Base-by-base conservation (phyloP, 345 rosid genomes). In the Nasturtium officinale region DNA sequence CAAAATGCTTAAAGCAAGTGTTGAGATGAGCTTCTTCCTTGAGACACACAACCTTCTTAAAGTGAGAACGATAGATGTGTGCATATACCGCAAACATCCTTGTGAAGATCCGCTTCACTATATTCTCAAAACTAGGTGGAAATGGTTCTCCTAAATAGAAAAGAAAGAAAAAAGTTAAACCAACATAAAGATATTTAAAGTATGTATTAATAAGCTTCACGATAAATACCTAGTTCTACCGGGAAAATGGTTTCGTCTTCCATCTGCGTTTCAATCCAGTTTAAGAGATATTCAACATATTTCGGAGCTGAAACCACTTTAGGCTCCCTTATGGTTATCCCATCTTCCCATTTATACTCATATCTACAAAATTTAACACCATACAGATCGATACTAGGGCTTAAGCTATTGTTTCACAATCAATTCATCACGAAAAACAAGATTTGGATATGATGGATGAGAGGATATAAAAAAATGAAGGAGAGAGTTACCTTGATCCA, bases 341-440 rank as follows among this genome's bases (percentile, higher is more conserved):
- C 97, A 84, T 93, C 97, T 12, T 90, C 96, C 98, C 96, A 90
- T 80, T 91, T 80, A 71, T 90, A 90, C 65, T 89, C 98, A 25
- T 93, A 89, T 78, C 98, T n/a, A n/a, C n/a, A n/a, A n/a, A n/a
- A n/a, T n/a, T n/a, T 93, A 82, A 52, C 68, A 55, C 38, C 23
- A 55, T 21, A n/a, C n/a, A 55, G 4, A 30, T 16, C 7, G 23
- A 30, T 30, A 30, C 61, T n/a, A 8, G n/a, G 5, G 21, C 40
- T 55, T 9, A 29, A 52, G 13, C 57, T 52, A 23, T 16, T 9
- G 26, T 18, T 48, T 50, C 29, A 10, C 10, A 29, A 9, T 2
- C 8, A 25, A 5, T 6, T n/a, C n/a, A n/a, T n/a, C n/a, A n/a
- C n/a, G n/a, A n/a, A n/a, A n/a, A n/a, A n/a, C n/a, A 52, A 52